A percentile compares a stretch with the other conserved stretches of the same genome.
phyloP scores from a whole-genome alignment of 1,284 basidiomycete species.

The Ustilago hordei region DNA sequence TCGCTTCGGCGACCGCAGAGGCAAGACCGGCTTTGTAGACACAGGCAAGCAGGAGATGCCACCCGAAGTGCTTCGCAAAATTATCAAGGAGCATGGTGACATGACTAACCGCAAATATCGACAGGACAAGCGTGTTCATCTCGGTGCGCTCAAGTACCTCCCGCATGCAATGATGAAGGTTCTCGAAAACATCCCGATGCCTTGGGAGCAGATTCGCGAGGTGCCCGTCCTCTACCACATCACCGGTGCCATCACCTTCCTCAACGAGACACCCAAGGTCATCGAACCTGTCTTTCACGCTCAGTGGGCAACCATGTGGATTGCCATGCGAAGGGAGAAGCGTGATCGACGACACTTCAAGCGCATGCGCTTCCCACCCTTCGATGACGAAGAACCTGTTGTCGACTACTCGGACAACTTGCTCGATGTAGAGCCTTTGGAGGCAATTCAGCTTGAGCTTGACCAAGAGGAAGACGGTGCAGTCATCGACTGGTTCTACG shows the following conservation, averaged over 20 bases:
- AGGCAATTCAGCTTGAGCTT: slow-evolving; percentile 96
- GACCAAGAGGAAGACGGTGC: slow-evolving; percentile 92
- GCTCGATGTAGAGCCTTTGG: slow-evolving; percentile 95
- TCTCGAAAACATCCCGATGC: slow-evolving; percentile 97
- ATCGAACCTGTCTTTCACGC: slow-evolving; percentile 98
- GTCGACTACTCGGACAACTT: slow-evolving; percentile 82
- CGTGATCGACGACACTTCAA: slow-evolving; percentile 99
- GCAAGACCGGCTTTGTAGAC: slow-evolving; percentile 86
- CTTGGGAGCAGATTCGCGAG: slow-evolving; percentile 80
- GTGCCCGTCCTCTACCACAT: slow-evolving; percentile 75
- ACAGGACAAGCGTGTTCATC: slow-evolving; percentile 98
- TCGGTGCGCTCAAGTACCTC: slow-evolving; percentile 97
- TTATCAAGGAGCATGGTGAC: slow-evolving; percentile 70
- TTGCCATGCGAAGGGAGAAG: slow-evolving; percentile 99
- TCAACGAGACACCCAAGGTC: slow-evolving; percentile 96
- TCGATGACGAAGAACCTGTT: slow-evolving; percentile 93
- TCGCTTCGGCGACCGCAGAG: slow-evolving; percentile 85
- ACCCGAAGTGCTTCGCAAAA: slow-evolving; percentile 78
- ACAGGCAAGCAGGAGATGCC: slow-evolving; percentile 83
- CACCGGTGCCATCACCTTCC: slow-evolving; percentile 99
- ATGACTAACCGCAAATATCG: slow-evolving; percentile 77
- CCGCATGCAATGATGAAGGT: slow-evolving; percentile 99
- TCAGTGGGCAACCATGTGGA: slow-evolving; percentile 99
- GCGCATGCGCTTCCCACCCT: slow-evolving; percentile 99
- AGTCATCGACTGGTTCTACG: slow-evolving; percentile 99